A percentile compares a stretch with the other conserved stretches of the same genome.
phyloP scores from a whole-genome alignment of 163 green algal species.

The Chlamydomonas reinhardtii region DNA sequence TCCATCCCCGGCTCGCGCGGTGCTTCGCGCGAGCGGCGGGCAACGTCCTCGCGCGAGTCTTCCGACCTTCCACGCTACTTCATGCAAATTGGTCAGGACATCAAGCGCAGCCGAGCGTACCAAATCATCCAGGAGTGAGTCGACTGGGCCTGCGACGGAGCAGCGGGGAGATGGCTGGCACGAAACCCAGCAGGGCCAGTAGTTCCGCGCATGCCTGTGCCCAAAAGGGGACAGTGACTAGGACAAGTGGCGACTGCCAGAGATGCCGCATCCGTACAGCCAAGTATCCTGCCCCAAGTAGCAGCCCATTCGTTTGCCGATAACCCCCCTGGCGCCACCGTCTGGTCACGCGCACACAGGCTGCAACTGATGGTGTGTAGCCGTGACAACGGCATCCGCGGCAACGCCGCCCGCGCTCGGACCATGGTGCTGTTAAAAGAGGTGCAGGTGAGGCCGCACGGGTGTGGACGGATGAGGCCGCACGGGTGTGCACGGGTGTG shows the following conservation, averaged over 20 bases:
- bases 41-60: neutral
- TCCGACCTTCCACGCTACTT: slow-evolving; percentile 33
- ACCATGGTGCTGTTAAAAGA: slow-evolving; percentile 42
- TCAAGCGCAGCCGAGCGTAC: slow-evolving; percentile 27
- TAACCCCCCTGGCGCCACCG: too few species aligned
- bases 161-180: too few species aligned
- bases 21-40: neutral
- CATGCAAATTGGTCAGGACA: slow-evolving; percentile 26
- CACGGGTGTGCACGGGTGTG: too few species aligned
- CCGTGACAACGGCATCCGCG: slow-evolving; percentile 23
- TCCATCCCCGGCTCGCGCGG: neutral
- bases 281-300: too few species aligned
- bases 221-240: too few species aligned
- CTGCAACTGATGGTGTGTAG: slow-evolving; percentile 48
- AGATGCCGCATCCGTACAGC: too few species aligned
- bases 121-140: slow-evolving; percentile 46
- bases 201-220: too few species aligned
- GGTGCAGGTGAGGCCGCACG: slow-evolving; percentile 24
- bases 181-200: neutral
- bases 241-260: too few species aligned
- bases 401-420: slow-evolving; percentile 15
- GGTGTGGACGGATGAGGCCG: too few species aligned
- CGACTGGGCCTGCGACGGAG: neutral
- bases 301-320: too few species aligned
- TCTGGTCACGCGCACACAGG: slow-evolving; percentile 10